Base-by-base conservation (phyloP, 306 rosid genomes). In the Purshia tridentata region DNA sequence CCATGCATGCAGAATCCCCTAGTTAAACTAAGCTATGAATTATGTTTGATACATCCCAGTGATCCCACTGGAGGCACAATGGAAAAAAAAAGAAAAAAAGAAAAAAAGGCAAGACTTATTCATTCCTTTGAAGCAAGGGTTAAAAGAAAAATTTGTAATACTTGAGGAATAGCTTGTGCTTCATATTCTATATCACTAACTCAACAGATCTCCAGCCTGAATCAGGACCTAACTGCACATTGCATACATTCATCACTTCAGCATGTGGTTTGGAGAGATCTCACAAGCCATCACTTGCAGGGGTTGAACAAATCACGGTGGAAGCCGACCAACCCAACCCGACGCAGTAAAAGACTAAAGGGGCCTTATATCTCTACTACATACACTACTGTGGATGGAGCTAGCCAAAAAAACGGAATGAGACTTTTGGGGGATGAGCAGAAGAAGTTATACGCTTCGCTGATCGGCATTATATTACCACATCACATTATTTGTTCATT, bases 101-200 rank as follows among this genome's bases (percentile, higher is more conserved):
- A n/a, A n/a, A n/a, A n/a, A 64, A 3, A 44, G 5, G 9, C 14
- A 20, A 13, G 37, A 55, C 35, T 14, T 55, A 64, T 64, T 42
- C 23, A 65, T 45, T 20, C 16, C 10, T 65, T 6, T 35, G 9
- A 65, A 20, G 29, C 14, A 42, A 42, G 8, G 50, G 13, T 22
- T 42, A 19, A 18, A 10, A 4, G 8, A n/a, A n/a, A n/a, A n/a
- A n/a, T n/a, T n/a, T n/a, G n/a, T n/a, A n/a, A n/a, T n/a, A n/a
- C n/a, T n/a, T 6, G 35, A 9, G 66, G 35, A 23, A 22, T 14
- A 8, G 15, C 23, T 13, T 44, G 20, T 8, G 22, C 41, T 22
- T 67, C 46, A 56, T 39, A 41, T 44, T 57, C 37, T 71, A 29
- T 57, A 71, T 71, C 6, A 57, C 41, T n/a, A 23, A 57, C 29